A percentile compares a stretch with the other conserved stretches of the same genome.
These are phyloP conservation scores for Lotmaria passim DNA, from an alignment of 208 protist species.

Conservation along the genomic window DNA sequence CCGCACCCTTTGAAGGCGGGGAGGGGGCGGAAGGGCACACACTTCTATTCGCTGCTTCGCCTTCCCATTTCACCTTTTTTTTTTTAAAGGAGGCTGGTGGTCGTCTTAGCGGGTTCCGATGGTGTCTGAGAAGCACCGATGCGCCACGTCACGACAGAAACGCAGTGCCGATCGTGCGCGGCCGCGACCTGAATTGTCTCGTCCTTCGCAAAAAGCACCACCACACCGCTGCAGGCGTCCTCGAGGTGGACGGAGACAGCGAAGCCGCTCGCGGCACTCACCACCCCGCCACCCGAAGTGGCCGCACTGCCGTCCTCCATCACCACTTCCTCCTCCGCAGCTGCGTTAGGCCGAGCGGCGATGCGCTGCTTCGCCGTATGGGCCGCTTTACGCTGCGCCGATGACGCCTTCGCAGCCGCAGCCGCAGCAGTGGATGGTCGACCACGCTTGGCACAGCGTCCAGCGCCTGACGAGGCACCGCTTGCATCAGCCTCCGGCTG, in stretches of 20 bases:
- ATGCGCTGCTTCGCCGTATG: no score
- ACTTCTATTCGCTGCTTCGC: not conserved
- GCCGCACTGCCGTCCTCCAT: not conserved
- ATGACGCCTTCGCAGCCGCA: not conserved
- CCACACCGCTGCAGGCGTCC: constrained; percentile 43
- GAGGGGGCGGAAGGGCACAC: no score
- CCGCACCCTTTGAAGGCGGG: no score
- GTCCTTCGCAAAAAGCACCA: constrained; percentile 27
- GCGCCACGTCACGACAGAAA: constrained; percentile 58
- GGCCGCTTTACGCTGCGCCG: not conserved
- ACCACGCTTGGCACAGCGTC: constrained; percentile 1
- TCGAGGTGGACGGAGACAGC: constrained; percentile 29
- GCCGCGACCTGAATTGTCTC: constrained; percentile 42
- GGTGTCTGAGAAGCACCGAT: not conserved
- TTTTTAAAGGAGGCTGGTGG: not conserved
- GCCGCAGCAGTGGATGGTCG: not conserved
- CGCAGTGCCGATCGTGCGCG: constrained; percentile 44
- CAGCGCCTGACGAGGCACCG: no score
- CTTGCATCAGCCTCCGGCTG: not conserved
- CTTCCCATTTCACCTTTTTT: not conserved
- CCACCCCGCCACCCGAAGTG: not conserved
- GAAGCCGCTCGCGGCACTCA: not conserved
- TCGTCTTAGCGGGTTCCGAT: no score
- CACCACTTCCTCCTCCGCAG: not conserved
- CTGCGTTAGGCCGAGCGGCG: no score